Evolutionary conservation across 495 filamentous ascomycete genomes (phyloP).

Genomic region (Penicillium robsamsonii): DNA sequence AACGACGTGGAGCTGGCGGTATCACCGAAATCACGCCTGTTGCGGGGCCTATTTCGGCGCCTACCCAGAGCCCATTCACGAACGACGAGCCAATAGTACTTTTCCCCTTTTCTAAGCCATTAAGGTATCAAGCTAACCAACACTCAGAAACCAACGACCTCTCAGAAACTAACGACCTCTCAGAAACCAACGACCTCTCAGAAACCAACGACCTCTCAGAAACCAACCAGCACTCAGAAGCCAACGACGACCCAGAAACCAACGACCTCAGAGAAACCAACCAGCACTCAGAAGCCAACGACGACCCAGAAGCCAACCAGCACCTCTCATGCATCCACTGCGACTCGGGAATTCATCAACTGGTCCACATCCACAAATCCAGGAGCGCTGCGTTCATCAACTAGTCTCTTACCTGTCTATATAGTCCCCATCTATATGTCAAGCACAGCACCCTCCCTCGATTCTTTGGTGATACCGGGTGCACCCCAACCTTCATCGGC

Average conservation of each 20-base stretch:
- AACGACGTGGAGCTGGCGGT: constrained; percentile 5
- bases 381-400: neutral
- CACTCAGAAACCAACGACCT: neutral
- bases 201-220: neutral
- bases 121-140: neutral
- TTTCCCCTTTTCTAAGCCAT: neutral
- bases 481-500: neutral
- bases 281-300: neutral
- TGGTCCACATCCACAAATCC: neutral
- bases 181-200: neutral
- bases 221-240: neutral
- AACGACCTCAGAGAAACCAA: neutral
- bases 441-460: neutral
- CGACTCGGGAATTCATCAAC: neutral
- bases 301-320: neutral
- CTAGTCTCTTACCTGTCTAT: neutral
- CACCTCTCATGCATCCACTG: neutral
- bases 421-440: neutral
- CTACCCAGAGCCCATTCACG: constrained; percentile 2
- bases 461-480: neutral
- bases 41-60: constrained; percentile 8
- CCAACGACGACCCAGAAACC: neutral
- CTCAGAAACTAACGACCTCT: neutral
- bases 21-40: constrained; percentile 24
- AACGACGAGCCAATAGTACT: neutral